These are phyloP conservation scores for Ceratocystis colombiana DNA, from an alignment of 2,329 filamentous ascomycete genomes.

Conservation along the genomic window DNA sequence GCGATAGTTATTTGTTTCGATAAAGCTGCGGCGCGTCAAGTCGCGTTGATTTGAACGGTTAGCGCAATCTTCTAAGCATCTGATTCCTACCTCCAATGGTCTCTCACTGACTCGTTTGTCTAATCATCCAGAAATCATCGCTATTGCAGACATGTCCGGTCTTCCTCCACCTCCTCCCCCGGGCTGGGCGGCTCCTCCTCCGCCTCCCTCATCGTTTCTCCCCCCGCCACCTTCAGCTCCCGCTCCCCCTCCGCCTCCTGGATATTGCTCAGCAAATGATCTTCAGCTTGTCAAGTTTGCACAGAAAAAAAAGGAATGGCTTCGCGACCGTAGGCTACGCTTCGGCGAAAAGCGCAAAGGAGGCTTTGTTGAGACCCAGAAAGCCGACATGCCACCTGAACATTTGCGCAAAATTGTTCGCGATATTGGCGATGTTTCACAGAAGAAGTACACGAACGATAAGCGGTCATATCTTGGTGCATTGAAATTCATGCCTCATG, in stretches of 20 bases:
- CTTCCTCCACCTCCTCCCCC: conserved; percentile 47
- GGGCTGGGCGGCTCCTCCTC: conserved; percentile 46
- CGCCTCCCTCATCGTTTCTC: conserved; percentile 46
- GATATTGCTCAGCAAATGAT: conserved; percentile 69
- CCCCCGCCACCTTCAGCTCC: conserved; percentile 49
- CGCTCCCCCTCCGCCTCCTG: conserved; percentile 68
- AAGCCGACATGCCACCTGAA: conserved; percentile 96
- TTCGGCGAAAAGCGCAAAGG: conserved; percentile 96
- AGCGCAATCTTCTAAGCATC: conserved; percentile 12
- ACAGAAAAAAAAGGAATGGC: conserved; percentile 98
- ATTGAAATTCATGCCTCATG: conserved; percentile 98
- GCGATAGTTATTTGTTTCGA: conserved; percentile 9
- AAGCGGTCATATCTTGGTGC: conserved; percentile 96
- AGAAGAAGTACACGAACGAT: conserved; percentile 98
- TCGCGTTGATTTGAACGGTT: conserved; percentile 24
- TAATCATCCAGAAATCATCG: conserved; percentile 9
- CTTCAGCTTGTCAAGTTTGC: conserved; percentile 87
- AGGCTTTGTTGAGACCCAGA: conserved; percentile 94
- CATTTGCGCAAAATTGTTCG: conserved; percentile 96
- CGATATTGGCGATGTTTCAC: conserved; percentile 97
- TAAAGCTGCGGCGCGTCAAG: conserved; percentile 21
- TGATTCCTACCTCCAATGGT: conserved; percentile 1
- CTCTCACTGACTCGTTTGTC: neutral
- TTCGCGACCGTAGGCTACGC: conserved; percentile 77
- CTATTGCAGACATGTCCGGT: conserved; percentile 38